phyloP scores from a whole-genome alignment of 495 filamentous ascomycete species.

The Aspergillus campestris region DNA sequence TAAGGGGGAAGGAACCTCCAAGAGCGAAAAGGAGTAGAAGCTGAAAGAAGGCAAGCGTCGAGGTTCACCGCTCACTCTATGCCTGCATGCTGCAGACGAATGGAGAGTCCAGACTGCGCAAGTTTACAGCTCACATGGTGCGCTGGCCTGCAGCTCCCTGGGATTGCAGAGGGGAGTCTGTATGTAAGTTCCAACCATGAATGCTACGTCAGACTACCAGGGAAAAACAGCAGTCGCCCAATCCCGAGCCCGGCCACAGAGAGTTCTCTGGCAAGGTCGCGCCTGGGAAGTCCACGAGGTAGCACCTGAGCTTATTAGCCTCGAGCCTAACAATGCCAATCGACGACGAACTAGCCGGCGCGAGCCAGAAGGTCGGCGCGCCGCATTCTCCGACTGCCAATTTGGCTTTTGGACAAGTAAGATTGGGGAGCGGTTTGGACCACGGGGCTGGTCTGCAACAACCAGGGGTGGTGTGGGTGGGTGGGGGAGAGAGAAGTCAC shows the following conservation, averaged over 20 bases:
- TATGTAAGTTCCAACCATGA: slow-evolving; percentile 7
- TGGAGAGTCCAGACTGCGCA: slow-evolving; percentile 9
- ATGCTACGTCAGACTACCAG: slow-evolving; percentile 9
- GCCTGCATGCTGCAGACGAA: slow-evolving; percentile 8
- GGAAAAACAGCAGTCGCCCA: too few relatives aligned
- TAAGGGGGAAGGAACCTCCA: neutral
- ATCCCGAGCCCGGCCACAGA: neutral
- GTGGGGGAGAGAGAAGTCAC: neutral
- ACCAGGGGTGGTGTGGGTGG: neutral
- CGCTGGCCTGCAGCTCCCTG: slow-evolving; percentile 17
- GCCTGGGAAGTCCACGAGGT: slow-evolving; percentile 17
- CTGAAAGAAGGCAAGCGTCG: slow-evolving; percentile 3
- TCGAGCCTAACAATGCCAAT: slow-evolving; percentile 1
- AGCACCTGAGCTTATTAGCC: slow-evolving; percentile 30
- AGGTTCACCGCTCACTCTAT: slow-evolving; percentile 12
- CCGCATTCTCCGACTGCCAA: slow-evolving; percentile 1
- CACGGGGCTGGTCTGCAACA: slow-evolving; percentile 2
- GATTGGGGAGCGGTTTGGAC: slow-evolving; percentile 16
- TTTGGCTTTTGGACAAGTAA: slow-evolving; percentile 13
- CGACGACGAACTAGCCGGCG: too few relatives aligned
- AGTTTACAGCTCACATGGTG: slow-evolving; percentile 21
- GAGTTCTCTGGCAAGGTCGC: slow-evolving; percentile 10
- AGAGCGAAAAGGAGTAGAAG: neutral
- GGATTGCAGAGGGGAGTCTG: slow-evolving; percentile 3
- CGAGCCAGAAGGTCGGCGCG: too few relatives aligned